Evolutionary conservation across 2,329 filamentous ascomycete genomes (phyloP), one percentile per base, ranked within the genome.

Genomic region (Cyanodermella asteris): DNA sequence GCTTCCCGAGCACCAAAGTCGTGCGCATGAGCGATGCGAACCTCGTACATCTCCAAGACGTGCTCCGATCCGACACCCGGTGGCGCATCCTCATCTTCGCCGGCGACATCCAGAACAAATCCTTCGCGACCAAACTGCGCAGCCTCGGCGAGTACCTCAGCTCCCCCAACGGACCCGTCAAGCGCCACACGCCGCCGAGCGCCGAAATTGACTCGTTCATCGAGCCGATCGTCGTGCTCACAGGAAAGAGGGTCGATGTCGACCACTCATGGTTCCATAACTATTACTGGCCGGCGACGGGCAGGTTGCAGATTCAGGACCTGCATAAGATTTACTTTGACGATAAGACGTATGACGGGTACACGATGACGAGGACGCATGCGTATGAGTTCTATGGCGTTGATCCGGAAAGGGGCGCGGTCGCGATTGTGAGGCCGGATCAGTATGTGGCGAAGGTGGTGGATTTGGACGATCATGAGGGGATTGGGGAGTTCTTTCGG

Each of bases 361-460:
- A n/a, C n/a, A n/a, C n/a, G n/a, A n/a, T n/a, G n/a, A n/a, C n/a
- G n/a, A n/a, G n/a, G n/a, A n/a, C n/a, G n/a, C 51, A 62, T 22
- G 60, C 59, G 2, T 72, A 71, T 33, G 48, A 63, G 24, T 46
- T 46, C 6, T 64, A 66, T 20, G 62, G 62, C 0, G 46, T 72
- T 8, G 49, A 59, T 27, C 40, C 50, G 0, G 33, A 42, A 5
- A 29, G 40, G 16, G 59, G 61, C 0, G 56, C 53, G 0, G 32
- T 67, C 4, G 50, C 63, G 0, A 46, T 71, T 30, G 54, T 70
- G 6, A 50, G 67, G 9, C 67, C 66, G 2, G 66, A 71, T 46
- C 64, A 70, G 62, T 64, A 53, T 33, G 46, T 53, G 4, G 50
- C 48, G n/a, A 46, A 48, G 18, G 41, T 53, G 10, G 29, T 45